Conservation (phyloP, 83 land plant species). For the Picea abies region DNA sequence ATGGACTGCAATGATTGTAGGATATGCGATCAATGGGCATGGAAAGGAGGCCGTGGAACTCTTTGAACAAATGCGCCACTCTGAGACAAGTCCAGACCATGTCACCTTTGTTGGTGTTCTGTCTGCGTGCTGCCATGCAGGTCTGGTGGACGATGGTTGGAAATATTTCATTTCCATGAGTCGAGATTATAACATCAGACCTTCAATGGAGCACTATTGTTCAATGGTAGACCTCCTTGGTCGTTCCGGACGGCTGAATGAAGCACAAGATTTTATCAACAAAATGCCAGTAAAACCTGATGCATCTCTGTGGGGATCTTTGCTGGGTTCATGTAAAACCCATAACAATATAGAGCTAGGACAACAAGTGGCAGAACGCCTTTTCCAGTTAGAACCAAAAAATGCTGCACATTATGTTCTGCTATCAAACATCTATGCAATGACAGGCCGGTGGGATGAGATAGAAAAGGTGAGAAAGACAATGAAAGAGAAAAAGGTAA, state of each 20-base stretch:
- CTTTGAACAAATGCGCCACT: slow-evolving; percentile 4
- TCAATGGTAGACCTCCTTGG: slow-evolving; percentile 27
- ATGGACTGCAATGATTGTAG: slow-evolving; percentile 26
- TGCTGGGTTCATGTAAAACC: slow-evolving; percentile 23
- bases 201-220: slow-evolving; percentile 23
- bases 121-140: slow-evolving; percentile 26
- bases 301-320: slow-evolving; percentile 19
- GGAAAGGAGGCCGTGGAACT: slow-evolving; percentile 11
- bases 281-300: slow-evolving; percentile 21
- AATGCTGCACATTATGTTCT: slow-evolving; percentile 15
- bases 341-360: slow-evolving; percentile 12
- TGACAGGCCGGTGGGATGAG: slow-evolving; percentile 18
- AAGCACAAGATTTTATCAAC: slow-evolving; percentile 15
- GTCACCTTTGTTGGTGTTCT: slow-evolving; percentile 22
- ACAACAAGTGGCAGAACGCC: background rate
- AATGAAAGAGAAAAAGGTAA: slow-evolving; percentile 22
- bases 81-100: slow-evolving; percentile 15
- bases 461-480: slow-evolving; percentile 2
- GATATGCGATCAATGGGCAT: slow-evolving; percentile 15
- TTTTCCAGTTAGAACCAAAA: background rate
- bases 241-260: slow-evolving; percentile 21
- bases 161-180: slow-evolving; percentile 10
- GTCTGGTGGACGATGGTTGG: slow-evolving; percentile 16
- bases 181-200: background rate
- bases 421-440: slow-evolving; percentile 21